These are phyloP conservation scores for Boletellus deceptivus DNA, from an alignment of 1,284 basidiomycete species.

Conservation along the genomic window DNA sequence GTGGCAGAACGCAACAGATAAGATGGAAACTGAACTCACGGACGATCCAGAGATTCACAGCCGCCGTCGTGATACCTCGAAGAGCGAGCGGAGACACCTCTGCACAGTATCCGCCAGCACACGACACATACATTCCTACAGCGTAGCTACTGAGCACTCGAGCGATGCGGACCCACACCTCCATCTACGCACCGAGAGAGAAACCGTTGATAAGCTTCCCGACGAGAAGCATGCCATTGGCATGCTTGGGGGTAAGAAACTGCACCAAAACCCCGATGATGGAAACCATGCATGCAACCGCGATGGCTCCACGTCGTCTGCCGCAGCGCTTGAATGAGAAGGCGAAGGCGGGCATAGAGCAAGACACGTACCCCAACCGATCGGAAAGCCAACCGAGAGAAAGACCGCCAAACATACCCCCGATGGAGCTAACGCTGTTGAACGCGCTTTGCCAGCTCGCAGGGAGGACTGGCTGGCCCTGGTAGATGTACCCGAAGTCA, in stretches of 20 bases:
- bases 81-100: constrained; percentile 32
- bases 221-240: constrained; percentile 26
- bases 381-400: constrained; percentile 28
- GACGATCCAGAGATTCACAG: constrained; percentile 30
- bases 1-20: rapidly evolving
- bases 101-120: constrained; percentile 27
- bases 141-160: not conserved
- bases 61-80: constrained; percentile 29
- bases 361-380: constrained; percentile 15
- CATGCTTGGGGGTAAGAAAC: constrained; percentile 26
- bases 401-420: constrained; percentile 28
- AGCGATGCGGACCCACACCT: too few relatives aligned
- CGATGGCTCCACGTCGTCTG: constrained; percentile 25
- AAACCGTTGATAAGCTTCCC: constrained; percentile 31
- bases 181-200: constrained; percentile 19
- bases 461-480: constrained; percentile 16
- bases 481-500: constrained; percentile 24
- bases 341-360: too few relatives aligned
- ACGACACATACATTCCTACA: constrained; percentile 29
- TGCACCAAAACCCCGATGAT: constrained; percentile 27
- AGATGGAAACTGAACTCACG: constrained; percentile 11
- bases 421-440: constrained; percentile 26
- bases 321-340: not conserved
- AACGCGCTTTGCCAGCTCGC: constrained; percentile 33
- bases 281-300: constrained; percentile 23